Evolutionary conservation across 164 flowering plant species (phyloP).

Genomic region (Malania oleifera): DNA sequence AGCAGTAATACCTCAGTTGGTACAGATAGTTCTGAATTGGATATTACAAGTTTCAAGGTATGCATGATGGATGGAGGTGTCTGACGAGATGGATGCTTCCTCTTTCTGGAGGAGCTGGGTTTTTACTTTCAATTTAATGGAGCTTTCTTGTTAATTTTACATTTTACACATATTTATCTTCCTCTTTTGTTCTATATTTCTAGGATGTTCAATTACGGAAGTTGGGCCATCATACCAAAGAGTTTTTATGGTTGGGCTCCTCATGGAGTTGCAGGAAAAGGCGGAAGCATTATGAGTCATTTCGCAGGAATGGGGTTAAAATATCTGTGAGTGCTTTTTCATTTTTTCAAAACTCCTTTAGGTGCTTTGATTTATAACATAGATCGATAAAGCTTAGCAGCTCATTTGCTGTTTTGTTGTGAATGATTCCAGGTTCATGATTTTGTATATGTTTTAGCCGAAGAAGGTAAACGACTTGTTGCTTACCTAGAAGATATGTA

Average conservation of each 20-base stretch:
- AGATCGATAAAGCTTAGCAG: too few relatives aligned
- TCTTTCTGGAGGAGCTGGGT: too few relatives aligned
- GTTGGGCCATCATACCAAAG: slow-evolving; percentile 24
- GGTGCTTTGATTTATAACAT: not conserved
- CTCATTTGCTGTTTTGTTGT: not conserved
- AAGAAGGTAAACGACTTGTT: slow-evolving; percentile 66
- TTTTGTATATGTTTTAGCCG: slow-evolving; percentile 76
- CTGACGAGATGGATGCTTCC: too few relatives aligned
- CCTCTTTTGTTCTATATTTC: not conserved
- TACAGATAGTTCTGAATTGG: slow-evolving; percentile 17
- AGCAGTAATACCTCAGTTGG: slow-evolving; percentile 13
- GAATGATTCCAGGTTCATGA: slow-evolving; percentile 49
- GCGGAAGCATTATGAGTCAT: slow-evolving; percentile 65
- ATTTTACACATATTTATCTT: not conserved
- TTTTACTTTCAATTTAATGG: too few relatives aligned
- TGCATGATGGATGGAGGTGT: not conserved
- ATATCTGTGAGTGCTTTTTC: slow-evolving; percentile 55
- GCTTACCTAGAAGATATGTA: slow-evolving; percentile 88
- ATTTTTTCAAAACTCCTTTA: not conserved
- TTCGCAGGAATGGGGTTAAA: slow-evolving; percentile 55
- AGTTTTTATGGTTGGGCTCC: slow-evolving; percentile 65
- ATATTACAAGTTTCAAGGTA: slow-evolving; percentile 32
- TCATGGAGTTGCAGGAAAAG: slow-evolving; percentile 59
- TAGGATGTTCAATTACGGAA: slow-evolving; percentile 32
- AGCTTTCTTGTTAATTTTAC: not conserved